A percentile compares a stretch with the other conserved stretches of the same genome.
These are phyloP conservation scores for Trypanosoma conorhini DNA, from an alignment of 208 protist species.

Conservation along the genomic window DNA sequence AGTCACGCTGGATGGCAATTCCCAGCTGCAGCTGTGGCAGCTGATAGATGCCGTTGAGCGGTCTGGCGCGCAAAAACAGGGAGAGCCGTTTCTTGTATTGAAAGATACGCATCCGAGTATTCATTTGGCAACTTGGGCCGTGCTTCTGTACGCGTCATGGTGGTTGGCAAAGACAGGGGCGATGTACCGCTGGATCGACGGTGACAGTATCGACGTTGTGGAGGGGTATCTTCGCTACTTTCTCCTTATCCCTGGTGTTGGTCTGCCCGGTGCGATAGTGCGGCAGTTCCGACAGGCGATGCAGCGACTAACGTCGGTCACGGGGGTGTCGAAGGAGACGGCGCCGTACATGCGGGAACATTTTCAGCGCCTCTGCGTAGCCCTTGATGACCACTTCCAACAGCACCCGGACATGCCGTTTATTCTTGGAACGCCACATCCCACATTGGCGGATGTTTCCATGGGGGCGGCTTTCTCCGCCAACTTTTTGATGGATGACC, in stretches of 20 bases:
- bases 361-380: constrained; percentile 69
- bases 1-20: constrained; percentile 47
- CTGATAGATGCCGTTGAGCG: constrained; percentile 62
- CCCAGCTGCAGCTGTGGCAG: constrained; percentile 74
- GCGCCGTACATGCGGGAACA: constrained; percentile 81
- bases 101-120: constrained; percentile 72
- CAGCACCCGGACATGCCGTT: constrained; percentile 39
- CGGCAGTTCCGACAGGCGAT: constrained; percentile 55
- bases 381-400: constrained; percentile 72
- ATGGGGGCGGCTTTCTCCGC: constrained; percentile 73
- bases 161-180: constrained; percentile 74
- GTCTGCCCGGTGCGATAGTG: constrained; percentile 44
- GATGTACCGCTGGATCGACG: constrained; percentile 77
- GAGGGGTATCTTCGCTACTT: constrained; percentile 80
- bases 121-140: constrained; percentile 65
- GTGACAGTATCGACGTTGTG: constrained; percentile 61
- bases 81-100: constrained; percentile 40
- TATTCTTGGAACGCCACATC: constrained; percentile 81
- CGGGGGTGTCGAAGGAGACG: constrained; percentile 66
- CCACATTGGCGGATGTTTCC: constrained; percentile 82
- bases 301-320: constrained; percentile 42
- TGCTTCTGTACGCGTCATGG: constrained; percentile 80
- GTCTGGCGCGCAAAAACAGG: constrained; percentile 15
- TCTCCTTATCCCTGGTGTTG: constrained; percentile 41
- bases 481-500: constrained; percentile 80